phyloP scores from a whole-genome alignment of 2,329 filamentous ascomycete species.

The Camptophora hylomeconis region DNA sequence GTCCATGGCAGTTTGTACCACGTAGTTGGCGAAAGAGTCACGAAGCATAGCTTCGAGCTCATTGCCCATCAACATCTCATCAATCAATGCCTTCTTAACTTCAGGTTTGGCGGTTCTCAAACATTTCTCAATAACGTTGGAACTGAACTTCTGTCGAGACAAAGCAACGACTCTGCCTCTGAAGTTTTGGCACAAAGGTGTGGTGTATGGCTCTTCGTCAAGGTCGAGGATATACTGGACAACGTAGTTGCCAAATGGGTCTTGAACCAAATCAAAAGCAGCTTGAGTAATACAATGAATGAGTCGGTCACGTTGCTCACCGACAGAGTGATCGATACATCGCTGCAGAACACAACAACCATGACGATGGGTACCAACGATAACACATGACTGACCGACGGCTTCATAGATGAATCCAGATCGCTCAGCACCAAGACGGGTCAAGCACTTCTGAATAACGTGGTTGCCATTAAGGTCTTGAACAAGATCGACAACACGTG shows the following conservation, averaged over 20 bases:
- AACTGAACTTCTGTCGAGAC: slow-evolving; percentile 97
- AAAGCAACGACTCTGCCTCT: slow-evolving; percentile 54
- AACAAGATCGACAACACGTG: slow-evolving; percentile 83
- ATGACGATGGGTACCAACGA: slow-evolving; percentile 91
- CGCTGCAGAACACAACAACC: slow-evolving; percentile 96
- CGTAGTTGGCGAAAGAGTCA: slow-evolving; percentile 93
- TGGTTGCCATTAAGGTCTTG: slow-evolving; percentile 98
- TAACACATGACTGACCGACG: slow-evolving; percentile 73
- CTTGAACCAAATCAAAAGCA: slow-evolving; percentile 80
- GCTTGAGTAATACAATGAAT: slow-evolving; percentile 78
- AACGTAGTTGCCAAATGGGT: slow-evolving; percentile 97
- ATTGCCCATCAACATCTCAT: slow-evolving; percentile 59
- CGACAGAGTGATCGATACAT: slow-evolving; percentile 93
- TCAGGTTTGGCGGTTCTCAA: slow-evolving; percentile 66
- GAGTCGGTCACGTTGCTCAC: slow-evolving; percentile 74
- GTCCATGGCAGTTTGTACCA: slow-evolving; percentile 90
- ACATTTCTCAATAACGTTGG: slow-evolving; percentile 96
- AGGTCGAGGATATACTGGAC: slow-evolving; percentile 97
- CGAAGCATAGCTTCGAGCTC: slow-evolving; percentile 83
- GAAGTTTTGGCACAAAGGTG: slow-evolving; percentile 76
- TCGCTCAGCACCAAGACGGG: slow-evolving; percentile 72
- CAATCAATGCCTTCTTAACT: slow-evolving; percentile 68
- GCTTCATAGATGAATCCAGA: slow-evolving; percentile 96
- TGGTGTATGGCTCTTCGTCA: slow-evolving; percentile 74
- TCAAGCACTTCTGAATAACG: slow-evolving; percentile 97